Evolutionary conservation across 2,329 filamentous ascomycete species (phyloP).

Genomic region (Colletotrichum noveboracense): DNA sequence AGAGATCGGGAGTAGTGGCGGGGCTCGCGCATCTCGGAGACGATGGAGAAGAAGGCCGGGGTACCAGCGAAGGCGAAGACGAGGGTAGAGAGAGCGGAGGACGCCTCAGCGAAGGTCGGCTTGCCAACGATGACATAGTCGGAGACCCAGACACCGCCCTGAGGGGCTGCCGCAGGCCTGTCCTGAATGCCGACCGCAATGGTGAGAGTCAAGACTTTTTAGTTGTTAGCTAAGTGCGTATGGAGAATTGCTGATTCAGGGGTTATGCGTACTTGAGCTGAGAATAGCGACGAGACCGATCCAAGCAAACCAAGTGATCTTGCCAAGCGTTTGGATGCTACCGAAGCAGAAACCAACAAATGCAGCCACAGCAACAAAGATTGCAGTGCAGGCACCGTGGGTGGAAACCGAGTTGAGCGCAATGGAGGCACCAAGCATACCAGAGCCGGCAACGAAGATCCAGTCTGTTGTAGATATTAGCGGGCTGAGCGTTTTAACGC

Average conservation of each 20-base stretch:
- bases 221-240: not conserved
- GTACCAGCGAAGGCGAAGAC: conserved; percentile 45
- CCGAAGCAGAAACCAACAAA: conserved; percentile 33
- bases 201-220: conserved; percentile 29
- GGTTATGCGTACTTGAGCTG: conserved; percentile 26
- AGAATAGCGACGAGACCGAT: conserved; percentile 33
- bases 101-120: conserved; percentile 58
- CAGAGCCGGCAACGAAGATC: conserved; percentile 39
- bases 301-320: conserved; percentile 39
- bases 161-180: conserved; percentile 28
- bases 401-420: conserved; percentile 43
- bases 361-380: conserved; percentile 41
- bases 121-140: conserved; percentile 59
- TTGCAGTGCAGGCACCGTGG: conserved; percentile 43
- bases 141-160: conserved; percentile 25
- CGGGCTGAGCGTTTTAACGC: not conserved
- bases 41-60: conserved; percentile 37
- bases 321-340: conserved; percentile 35
- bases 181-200: conserved; percentile 35
- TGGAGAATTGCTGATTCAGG: not conserved
- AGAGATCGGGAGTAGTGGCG: conserved; percentile 32
- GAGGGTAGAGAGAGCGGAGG: conserved; percentile 35
- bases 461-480: conserved; percentile 22
- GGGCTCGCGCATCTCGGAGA: conserved; percentile 39
- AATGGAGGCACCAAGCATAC: conserved; percentile 46